Percentiles rank a stretch among this genome's conserved stretches.
Evolutionary conservation across 2,329 filamentous ascomycete species (phyloP).

Genomic region (Pseudocercospora fuligena): DNA sequence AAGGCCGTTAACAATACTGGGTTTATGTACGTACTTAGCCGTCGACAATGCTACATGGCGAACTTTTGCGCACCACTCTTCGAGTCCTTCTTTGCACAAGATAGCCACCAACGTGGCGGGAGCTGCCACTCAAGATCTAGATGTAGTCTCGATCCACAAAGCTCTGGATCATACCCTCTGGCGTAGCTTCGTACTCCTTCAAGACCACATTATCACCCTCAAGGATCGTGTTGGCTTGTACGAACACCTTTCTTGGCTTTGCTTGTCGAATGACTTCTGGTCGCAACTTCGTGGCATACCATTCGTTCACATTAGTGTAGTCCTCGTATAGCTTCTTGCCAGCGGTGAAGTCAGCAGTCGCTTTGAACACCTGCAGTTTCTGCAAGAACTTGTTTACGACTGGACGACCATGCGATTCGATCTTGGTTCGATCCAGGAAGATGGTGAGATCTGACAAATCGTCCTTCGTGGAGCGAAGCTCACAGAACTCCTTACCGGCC

Average conservation of each 20-base stretch:
- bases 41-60: background rate
- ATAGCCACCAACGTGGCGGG: background rate
- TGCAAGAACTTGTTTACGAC: slow-evolving; percentile 87
- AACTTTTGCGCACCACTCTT: background rate
- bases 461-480: slow-evolving; percentile 73
- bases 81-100: background rate
- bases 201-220: slow-evolving; percentile 70
- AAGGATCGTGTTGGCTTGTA: slow-evolving; percentile 86
- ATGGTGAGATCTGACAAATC: slow-evolving; percentile 78
- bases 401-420: slow-evolving; percentile 78
- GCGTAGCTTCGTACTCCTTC: slow-evolving; percentile 83
- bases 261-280: slow-evolving; percentile 76
- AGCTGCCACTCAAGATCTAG: slow-evolving; percentile 21
- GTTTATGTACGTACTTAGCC: background rate
- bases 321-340: slow-evolving; percentile 81
- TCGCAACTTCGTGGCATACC: slow-evolving; percentile 81
- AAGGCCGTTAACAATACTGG: background rate
- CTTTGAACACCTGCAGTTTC: slow-evolving; percentile 91
- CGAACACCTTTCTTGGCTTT: slow-evolving; percentile 87
- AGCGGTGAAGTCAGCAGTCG: slow-evolving; percentile 78
- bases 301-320: slow-evolving; percentile 83
- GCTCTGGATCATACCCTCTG: slow-evolving; percentile 82
- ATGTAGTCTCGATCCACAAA: slow-evolving; percentile 52
- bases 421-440: slow-evolving; percentile 82
- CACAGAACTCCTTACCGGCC: slow-evolving; percentile 85